Evolutionary conservation across 768 basidiomycete genomes (phyloP).

Genomic region (Candolleomyces aberdarensis): DNA sequence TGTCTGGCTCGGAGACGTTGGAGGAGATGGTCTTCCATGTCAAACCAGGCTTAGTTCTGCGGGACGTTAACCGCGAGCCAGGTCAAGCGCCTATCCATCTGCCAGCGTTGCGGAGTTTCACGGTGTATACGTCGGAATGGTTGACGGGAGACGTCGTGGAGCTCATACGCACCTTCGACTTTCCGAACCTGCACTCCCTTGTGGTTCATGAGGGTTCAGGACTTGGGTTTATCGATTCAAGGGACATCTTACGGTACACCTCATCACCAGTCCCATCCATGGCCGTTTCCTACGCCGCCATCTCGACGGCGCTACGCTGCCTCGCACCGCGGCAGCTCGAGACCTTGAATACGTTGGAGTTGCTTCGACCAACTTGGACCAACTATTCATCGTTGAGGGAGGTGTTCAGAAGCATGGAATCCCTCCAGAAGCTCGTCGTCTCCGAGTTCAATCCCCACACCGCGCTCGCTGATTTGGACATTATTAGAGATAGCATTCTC

Average conservation of each 20-base stretch:
- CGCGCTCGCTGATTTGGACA: slow-evolving; percentile 12
- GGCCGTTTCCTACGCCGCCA: slow-evolving; percentile 16
- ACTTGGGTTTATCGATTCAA: slow-evolving; percentile 5
- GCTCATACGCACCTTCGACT: slow-evolving; percentile 22
- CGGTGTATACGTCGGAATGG: slow-evolving; percentile 30
- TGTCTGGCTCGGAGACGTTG: slow-evolving; percentile 19
- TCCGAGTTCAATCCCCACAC: slow-evolving; percentile 17
- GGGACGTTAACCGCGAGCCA: slow-evolving; percentile 13
- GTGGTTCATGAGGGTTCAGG: slow-evolving; percentile 18
- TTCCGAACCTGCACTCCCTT: slow-evolving; percentile 24
- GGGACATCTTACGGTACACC: slow-evolving; percentile 22
- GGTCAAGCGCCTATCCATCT: slow-evolving; percentile 17
- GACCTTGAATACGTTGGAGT: slow-evolving; percentile 22
- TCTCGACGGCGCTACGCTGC: slow-evolving; percentile 19
- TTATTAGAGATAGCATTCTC: neutral
- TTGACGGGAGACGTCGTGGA: slow-evolving; percentile 20
- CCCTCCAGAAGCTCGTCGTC: slow-evolving; percentile 22
- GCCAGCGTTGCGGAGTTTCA: slow-evolving; percentile 21
- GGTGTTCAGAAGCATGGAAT: slow-evolving; percentile 16
- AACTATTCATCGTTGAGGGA: slow-evolving; percentile 13
- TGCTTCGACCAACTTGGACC: slow-evolving; percentile 20
- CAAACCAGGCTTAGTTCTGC: slow-evolving; percentile 19
- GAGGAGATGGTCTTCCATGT: slow-evolving; percentile 26
- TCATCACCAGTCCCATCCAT: slow-evolving; percentile 11
- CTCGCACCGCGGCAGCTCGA: slow-evolving; percentile 10